Base-by-base conservation (phyloP, 768 basidiomycete species). In the Polyporus arcularius region DNA sequence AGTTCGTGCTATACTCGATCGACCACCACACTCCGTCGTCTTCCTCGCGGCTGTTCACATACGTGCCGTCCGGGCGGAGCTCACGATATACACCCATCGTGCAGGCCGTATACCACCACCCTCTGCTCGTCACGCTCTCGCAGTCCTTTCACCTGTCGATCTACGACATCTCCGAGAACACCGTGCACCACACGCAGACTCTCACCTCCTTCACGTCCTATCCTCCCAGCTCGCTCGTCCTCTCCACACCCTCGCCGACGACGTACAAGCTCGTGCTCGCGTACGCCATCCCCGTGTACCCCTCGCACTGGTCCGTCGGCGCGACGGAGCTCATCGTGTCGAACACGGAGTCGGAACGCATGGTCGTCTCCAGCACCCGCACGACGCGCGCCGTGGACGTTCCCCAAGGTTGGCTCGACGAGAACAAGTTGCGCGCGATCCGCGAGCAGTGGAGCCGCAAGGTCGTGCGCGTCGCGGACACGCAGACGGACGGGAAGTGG, bases 401-500 rank as follows among this genome's bases (percentile, higher is more conserved):
- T 9, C 89, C 89, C 14, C 78, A 77, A 32, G 88, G 87, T 4
- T 92, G 87, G 85, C 79, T 92, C 53, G 86, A 92, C 70, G 83
- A 85, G 54, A 70, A 78, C 52, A 86, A 87, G 70, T 74, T 92
- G 42, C 79, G 78, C 30, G 64, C 72, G 26, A 84, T 91, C 78
- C 84, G 84, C 39, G 86, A 89, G 64, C 92, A 93, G 63, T 92
- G 90, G 88, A 80, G 82, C 31, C 88, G 90, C 58, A 92, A 90
- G 71, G 82, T 93, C 18, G 75, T 76, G 46, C 76, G 78, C 12
- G 86, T 94, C 32, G 83, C 86, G n/a, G 88, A 85, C 65, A 86
- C 82, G 15, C 87, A 90, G 67, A 90, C 92, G 5, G 92, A 93
- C 68, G 92, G 92, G 9, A 92, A 90, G 78, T 94, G 90, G 89